A percentile compares a stretch with the other conserved stretches of the same genome.
Conservation (phyloP, 2,329 filamentous ascomycete species). For the Colletotrichum orbiculare region DNA sequence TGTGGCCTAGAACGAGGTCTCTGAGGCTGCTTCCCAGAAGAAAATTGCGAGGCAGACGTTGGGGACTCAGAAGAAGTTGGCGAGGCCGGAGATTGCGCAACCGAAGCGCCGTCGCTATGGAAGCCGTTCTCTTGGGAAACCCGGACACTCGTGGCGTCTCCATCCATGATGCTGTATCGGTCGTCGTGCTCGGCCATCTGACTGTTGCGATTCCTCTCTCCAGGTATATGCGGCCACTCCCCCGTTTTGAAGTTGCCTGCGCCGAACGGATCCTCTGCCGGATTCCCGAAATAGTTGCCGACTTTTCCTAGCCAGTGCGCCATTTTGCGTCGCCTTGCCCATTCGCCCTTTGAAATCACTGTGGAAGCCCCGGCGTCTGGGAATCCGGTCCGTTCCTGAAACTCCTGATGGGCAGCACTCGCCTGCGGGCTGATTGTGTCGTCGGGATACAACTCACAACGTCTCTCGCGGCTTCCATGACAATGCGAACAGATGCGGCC, state of each 20-base stretch:
- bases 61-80: constrained; percentile 3
- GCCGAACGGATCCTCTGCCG: constrained; percentile 59
- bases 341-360: constrained; percentile 33
- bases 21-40: neutral
- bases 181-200: constrained; percentile 50
- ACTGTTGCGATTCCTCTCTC: constrained; percentile 59
- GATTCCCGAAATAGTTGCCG: constrained; percentile 58
- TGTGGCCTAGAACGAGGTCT: neutral
- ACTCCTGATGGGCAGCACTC: constrained; percentile 9
- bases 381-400: neutral
- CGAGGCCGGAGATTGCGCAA: constrained; percentile 5
- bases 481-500: constrained; percentile 17
- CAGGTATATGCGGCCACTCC: constrained; percentile 67
- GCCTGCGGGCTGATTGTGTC: neutral
- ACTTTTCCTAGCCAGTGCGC: constrained; percentile 55
- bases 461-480: neutral
- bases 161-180: constrained; percentile 48
- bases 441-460: neutral
- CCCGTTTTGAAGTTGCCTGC: constrained; percentile 59
- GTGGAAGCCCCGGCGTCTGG: neutral
- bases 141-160: constrained; percentile 42
- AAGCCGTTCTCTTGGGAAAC: constrained; percentile 44
- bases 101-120: constrained; percentile 20
- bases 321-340: constrained; percentile 43
- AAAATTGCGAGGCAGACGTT: neutral